These are phyloP conservation scores for Thielaviopsis musarum DNA, from an alignment of 2,329 filamentous ascomycete genomes.

Conservation along the genomic window DNA sequence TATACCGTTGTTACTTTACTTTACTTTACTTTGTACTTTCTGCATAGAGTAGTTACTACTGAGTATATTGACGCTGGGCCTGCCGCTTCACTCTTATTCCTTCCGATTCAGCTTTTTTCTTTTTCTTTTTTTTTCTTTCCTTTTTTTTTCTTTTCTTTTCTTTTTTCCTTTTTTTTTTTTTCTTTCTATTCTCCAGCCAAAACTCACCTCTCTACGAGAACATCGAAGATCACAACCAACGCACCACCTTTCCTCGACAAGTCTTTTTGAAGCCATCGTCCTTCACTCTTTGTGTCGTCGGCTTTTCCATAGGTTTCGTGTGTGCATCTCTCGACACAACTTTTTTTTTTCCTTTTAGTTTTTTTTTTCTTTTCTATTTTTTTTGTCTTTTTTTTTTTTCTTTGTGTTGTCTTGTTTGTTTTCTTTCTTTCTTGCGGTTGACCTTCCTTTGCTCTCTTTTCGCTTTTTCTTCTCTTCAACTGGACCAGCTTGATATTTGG, in stretches of 20 bases:
- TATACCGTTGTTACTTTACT: too few relatives aligned
- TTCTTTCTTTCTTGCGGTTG: neutral
- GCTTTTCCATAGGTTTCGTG: slow-evolving; percentile 11
- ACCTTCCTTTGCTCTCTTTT: slow-evolving; percentile 1
- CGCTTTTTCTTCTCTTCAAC: neutral
- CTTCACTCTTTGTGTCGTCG: slow-evolving; percentile 2
- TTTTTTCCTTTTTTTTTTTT: neutral
- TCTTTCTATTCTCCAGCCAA: slow-evolving; percentile 3
- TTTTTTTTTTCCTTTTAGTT: slow-evolving; percentile 1
- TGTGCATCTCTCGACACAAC: slow-evolving; percentile 7
- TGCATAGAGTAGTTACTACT: too few relatives aligned
- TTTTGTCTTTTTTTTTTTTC: neutral
- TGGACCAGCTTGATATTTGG: slow-evolving; percentile 9
- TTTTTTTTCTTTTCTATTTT: slow-evolving; percentile 1
- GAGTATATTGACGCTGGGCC: neutral
- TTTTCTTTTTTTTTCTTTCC: neutral
- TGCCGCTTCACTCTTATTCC: neutral
- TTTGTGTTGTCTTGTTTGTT: neutral
- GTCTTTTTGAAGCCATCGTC: slow-evolving; percentile 3
- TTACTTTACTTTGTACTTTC: too few relatives aligned
- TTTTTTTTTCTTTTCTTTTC: slow-evolving; percentile 2
- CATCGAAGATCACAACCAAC: slow-evolving; percentile 8
- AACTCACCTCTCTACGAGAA: slow-evolving; percentile 3
- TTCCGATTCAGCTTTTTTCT: neutral
- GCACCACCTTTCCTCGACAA: slow-evolving; percentile 13